These are phyloP conservation scores for Podospora anserina DNA, from an alignment of 495 filamentous ascomycete genomes.

Conservation along the genomic window DNA sequence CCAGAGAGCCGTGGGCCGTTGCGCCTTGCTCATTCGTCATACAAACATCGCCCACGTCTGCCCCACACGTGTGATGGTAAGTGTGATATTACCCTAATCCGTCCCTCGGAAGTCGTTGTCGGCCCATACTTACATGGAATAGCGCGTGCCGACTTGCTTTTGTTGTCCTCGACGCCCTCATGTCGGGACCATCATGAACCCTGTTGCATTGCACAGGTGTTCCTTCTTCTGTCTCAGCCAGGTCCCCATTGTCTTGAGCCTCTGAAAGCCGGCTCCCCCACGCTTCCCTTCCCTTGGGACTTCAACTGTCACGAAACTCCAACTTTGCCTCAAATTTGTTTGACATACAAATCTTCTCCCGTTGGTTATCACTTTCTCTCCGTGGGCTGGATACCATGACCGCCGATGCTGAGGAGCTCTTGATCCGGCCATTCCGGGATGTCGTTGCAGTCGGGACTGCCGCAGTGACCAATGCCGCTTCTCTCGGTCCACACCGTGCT, in stretches of 20 bases:
- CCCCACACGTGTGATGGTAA: background rate
- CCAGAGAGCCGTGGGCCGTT: conserved; percentile 2
- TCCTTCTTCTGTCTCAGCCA: background rate
- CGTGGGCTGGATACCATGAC: conserved; percentile 22
- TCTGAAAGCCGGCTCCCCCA: background rate
- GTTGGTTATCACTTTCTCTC: background rate
- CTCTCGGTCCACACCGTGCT: conserved; percentile 21
- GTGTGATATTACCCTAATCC: background rate
- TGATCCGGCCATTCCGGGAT: conserved; percentile 40
- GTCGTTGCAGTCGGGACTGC: conserved; percentile 34
- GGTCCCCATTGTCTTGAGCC: background rate
- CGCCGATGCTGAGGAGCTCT: conserved; percentile 36
- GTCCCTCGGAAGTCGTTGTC: background rate
- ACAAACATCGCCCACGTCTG: background rate
- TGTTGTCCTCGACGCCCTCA: background rate
- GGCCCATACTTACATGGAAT: background rate
- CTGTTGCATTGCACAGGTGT: background rate
- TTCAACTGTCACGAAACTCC: background rate
- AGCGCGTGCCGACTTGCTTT: background rate
- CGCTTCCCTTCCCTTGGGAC: background rate
- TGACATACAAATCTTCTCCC: background rate
- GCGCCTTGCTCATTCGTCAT: background rate
- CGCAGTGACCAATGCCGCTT: conserved; percentile 34
- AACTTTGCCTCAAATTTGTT: background rate
- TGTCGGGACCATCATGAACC: background rate